These are phyloP conservation scores for Globisporangium sylvaticum DNA, from an alignment of 352 stramenopile species.

Conservation along the genomic window DNA sequence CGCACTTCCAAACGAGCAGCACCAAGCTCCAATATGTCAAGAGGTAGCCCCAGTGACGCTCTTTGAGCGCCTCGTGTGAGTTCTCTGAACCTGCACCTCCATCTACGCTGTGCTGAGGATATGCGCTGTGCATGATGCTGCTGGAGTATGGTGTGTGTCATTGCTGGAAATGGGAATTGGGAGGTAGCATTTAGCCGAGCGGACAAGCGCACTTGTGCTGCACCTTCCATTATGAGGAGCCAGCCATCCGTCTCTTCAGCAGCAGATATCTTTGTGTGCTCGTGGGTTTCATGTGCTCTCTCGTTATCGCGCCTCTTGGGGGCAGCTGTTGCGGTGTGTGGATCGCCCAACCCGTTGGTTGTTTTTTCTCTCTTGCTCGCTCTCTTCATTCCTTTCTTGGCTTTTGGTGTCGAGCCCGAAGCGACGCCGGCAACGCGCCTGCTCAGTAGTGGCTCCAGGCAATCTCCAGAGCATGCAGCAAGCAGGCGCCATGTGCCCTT, in stretches of 20 bases:
- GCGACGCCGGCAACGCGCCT: neutral
- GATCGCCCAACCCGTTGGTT: neutral
- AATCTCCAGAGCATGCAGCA: neutral
- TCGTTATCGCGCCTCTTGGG: conserved; percentile 1
- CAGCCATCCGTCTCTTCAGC: neutral
- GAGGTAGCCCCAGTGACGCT: neutral
- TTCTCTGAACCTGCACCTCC: neutral
- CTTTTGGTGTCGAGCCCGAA: neutral
- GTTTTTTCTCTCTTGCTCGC: neutral
- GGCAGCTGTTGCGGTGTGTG: neutral
- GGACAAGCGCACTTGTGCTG: neutral
- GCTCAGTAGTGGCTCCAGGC: neutral
- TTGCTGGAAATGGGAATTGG: neutral
- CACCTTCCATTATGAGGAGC: neutral
- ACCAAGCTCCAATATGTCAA: too few species aligned
- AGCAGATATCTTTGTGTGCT: neutral
- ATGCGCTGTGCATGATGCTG: neutral
- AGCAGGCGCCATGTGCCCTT: neutral
- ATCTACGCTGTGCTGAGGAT: neutral
- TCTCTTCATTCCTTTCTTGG: neutral
- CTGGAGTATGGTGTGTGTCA: neutral
- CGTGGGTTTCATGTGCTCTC: neutral
- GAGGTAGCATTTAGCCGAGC: neutral
- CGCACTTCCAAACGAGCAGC: neutral
- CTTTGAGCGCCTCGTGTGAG: neutral